These are phyloP conservation scores for Wickerhamomyces pijperi DNA, from an alignment of 805 yeast genomes.

Conservation along the genomic window DNA sequence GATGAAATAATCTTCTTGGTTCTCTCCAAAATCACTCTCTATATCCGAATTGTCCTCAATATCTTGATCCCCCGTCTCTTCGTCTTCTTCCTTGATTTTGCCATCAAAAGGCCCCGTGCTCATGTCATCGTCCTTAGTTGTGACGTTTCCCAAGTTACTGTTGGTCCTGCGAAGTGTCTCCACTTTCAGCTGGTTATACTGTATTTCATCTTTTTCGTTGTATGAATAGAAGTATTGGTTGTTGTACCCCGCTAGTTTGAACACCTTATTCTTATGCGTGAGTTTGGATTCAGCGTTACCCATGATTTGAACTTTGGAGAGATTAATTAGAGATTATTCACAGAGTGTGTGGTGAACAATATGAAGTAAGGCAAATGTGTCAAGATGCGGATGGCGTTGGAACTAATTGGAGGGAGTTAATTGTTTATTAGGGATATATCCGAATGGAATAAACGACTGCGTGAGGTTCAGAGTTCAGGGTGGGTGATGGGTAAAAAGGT, in stretches of 20 bases:
- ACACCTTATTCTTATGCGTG: conserved; percentile 48
- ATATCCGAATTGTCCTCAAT: background rate
- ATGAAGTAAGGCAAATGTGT: too few relatives aligned
- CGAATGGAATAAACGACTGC: too few relatives aligned
- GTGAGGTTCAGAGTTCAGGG: too few relatives aligned
- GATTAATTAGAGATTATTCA: too few relatives aligned
- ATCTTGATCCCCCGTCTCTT: background rate
- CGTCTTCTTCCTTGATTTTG: background rate
- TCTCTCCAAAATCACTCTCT: background rate
- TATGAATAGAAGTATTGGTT: conserved; percentile 2
- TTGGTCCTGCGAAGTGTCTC: conserved; percentile 8
- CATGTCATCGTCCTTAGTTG: background rate
- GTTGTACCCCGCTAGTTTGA: conserved; percentile 37
- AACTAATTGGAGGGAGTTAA: too few relatives aligned
- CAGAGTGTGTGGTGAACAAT: too few relatives aligned
- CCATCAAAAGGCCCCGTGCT: background rate
- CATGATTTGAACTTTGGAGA: conserved; percentile 29
- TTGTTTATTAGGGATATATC: too few relatives aligned
- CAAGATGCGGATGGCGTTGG: too few relatives aligned
- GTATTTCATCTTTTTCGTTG: background rate
- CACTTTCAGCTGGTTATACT: conserved; percentile 1
- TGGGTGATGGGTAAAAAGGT: too few relatives aligned
- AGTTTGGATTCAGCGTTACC: conserved; percentile 65
- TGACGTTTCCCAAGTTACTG: conserved; percentile 12
- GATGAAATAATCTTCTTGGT: background rate